phyloP scores from a whole-genome alignment of 1,284 basidiomycete species.

The Moesziomyces globuligerus region DNA sequence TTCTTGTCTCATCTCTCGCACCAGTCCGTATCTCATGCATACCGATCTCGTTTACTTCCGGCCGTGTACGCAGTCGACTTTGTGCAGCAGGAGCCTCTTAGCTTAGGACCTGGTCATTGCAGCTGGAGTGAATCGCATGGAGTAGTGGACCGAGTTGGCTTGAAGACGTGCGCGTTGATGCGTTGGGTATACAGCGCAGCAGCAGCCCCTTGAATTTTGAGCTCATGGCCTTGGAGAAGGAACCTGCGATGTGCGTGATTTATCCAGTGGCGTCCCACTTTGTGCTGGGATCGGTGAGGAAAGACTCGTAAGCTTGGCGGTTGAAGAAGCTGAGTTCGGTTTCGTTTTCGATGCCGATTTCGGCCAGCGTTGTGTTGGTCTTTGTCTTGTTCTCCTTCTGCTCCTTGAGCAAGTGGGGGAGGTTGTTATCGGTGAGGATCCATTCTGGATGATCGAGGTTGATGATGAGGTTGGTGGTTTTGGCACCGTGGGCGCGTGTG shows the following conservation, averaged over 20 bases:
- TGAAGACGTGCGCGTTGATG: background rate
- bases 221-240: background rate
- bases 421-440: constrained; percentile 46
- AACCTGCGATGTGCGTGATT: too few relatives aligned
- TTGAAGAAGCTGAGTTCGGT: constrained; percentile 65
- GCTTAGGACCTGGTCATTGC: too few relatives aligned
- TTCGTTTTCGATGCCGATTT: constrained; percentile 62
- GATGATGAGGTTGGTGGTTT: constrained; percentile 70
- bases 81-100: too few relatives aligned
- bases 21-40: background rate
- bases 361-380: constrained; percentile 40
- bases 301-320: constrained; percentile 54
- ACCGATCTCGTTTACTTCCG: background rate
- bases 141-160: too few relatives aligned
- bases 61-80: too few relatives aligned
- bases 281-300: constrained; percentile 57
- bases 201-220: background rate
- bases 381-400: constrained; percentile 9
- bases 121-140: too few relatives aligned
- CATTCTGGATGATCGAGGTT: constrained; percentile 65
- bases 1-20: background rate
- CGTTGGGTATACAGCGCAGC: background rate
- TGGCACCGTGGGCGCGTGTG: constrained; percentile 90
- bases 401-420: constrained; percentile 1
- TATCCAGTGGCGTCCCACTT: constrained; percentile 56